Evolutionary conservation across 2,329 filamentous ascomycete genomes (phyloP).

Genomic region (Monosporascus sp.): DNA sequence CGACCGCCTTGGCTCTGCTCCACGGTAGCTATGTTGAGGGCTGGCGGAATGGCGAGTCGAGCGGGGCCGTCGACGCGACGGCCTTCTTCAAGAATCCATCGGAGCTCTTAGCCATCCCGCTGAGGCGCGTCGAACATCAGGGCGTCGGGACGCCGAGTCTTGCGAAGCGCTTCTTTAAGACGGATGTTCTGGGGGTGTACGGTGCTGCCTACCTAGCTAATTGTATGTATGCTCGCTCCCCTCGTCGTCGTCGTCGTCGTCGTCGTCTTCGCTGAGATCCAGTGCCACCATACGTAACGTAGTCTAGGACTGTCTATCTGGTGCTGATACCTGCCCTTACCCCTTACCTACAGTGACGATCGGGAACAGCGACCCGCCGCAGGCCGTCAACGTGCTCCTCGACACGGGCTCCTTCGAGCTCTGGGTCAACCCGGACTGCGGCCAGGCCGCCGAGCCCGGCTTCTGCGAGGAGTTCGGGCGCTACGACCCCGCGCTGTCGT

Average conservation of each 20-base stretch:
- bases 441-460: slow-evolving; percentile 24
- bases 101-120: slow-evolving; percentile 22
- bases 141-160: slow-evolving; percentile 22
- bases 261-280: too few species aligned
- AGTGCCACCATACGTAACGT: too few species aligned
- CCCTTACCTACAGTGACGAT: slow-evolving; percentile 31
- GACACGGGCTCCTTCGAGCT: slow-evolving; percentile 51
- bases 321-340: too few species aligned
- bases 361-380: slow-evolving; percentile 31
- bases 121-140: slow-evolving; percentile 20
- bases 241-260: too few species aligned
- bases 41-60: neutral
- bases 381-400: slow-evolving; percentile 41
- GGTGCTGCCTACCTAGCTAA: slow-evolving; percentile 28
- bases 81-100: slow-evolving; percentile 7
- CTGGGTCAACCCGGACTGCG: slow-evolving; percentile 50
- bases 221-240: slow-evolving; percentile 11
- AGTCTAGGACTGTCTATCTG: too few species aligned
- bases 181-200: slow-evolving; percentile 23
- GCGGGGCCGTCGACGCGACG: slow-evolving; percentile 5
- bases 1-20: neutral
- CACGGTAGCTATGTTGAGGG: neutral
- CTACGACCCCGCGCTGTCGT: slow-evolving; percentile 40
- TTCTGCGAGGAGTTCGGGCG: slow-evolving; percentile 38
- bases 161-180: slow-evolving; percentile 20